phyloP scores from a whole-genome alignment of 2,329 filamentous ascomycete genomes.

The Cytospora piceae region DNA sequence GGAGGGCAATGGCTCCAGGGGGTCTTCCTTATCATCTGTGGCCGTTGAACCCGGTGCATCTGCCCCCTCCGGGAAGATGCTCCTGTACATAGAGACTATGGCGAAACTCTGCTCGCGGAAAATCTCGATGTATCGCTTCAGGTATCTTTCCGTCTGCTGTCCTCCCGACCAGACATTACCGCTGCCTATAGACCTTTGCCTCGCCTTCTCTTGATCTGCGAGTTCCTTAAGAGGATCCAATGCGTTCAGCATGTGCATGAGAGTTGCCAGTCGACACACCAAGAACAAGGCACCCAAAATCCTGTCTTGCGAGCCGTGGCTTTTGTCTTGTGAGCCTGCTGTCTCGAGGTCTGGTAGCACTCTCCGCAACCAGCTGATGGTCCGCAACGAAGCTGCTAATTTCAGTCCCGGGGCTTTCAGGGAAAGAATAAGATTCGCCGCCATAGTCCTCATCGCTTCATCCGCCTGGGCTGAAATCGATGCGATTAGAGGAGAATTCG shows the following conservation, averaged over 20 bases:
- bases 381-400: slow-evolving; percentile 86
- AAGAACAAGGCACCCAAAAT: slow-evolving; percentile 83
- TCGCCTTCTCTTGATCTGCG: slow-evolving; percentile 78
- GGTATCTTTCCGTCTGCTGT: slow-evolving; percentile 89
- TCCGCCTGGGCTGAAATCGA: slow-evolving; percentile 79
- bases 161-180: slow-evolving; percentile 65
- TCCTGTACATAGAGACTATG: slow-evolving; percentile 92
- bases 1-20: slow-evolving; percentile 68
- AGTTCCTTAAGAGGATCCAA: slow-evolving; percentile 84
- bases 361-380: slow-evolving; percentile 86
- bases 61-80: slow-evolving; percentile 72
- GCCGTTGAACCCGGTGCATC: slow-evolving; percentile 20
- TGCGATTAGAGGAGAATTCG: slow-evolving; percentile 73
- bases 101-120: slow-evolving; percentile 97
- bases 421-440: slow-evolving; percentile 77
- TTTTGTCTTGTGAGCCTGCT: slow-evolving; percentile 35
- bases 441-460: slow-evolving; percentile 85
- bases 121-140: slow-evolving; percentile 96
- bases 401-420: slow-evolving; percentile 81
- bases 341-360: slow-evolving; percentile 78
- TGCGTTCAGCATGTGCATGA: slow-evolving; percentile 79
- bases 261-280: slow-evolving; percentile 79
- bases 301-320: slow-evolving; percentile 57
- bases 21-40: slow-evolving; percentile 39
- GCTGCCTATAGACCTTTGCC: slow-evolving; percentile 47